A percentile compares a stretch with the other conserved stretches of the same genome.
phyloP scores from a whole-genome alignment of 2,329 filamentous ascomycete genomes.

The Aureobasidium lini region DNA sequence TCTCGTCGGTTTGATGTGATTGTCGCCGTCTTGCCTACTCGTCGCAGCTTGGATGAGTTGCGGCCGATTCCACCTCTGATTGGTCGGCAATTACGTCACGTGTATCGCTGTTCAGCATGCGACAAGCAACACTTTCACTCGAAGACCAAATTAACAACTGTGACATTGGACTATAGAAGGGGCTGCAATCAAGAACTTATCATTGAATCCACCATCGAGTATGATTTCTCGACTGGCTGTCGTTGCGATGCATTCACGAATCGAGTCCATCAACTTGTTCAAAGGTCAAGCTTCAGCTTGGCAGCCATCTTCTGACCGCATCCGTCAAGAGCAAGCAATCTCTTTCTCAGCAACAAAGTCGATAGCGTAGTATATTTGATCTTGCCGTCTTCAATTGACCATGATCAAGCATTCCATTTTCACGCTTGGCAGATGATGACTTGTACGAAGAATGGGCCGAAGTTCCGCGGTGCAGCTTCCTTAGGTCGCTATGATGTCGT shows the following conservation, averaged over 20 bases:
- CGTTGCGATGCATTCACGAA: no score
- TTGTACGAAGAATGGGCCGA: not conserved
- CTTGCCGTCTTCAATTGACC: not conserved
- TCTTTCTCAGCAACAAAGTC: not conserved
- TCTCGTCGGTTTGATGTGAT: constrained; percentile 16
- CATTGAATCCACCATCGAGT: no score
- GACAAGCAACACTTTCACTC: not conserved
- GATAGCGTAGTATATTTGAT: not conserved
- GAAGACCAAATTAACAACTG: not conserved
- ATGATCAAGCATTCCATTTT: not conserved
- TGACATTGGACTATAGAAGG: no score
- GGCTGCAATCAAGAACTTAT: no score
- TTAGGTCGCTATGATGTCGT: constrained; percentile 8
- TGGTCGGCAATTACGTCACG: constrained; percentile 6
- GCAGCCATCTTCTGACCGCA: not conserved
- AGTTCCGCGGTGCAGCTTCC: not conserved
- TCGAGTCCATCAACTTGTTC: no score
- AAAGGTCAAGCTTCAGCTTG: not conserved
- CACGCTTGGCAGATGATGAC: not conserved
- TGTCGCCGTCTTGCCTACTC: not conserved
- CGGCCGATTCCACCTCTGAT: not conserved
- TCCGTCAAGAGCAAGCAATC: not conserved
- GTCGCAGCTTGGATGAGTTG: not conserved
- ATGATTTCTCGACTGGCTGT: no score
- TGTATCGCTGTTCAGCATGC: not conserved